A percentile compares a stretch with the other conserved stretches of the same genome.
These are phyloP conservation scores for Prosopis cineraria DNA, from an alignment of 306 rosid genomes.

Conservation along the genomic window DNA sequence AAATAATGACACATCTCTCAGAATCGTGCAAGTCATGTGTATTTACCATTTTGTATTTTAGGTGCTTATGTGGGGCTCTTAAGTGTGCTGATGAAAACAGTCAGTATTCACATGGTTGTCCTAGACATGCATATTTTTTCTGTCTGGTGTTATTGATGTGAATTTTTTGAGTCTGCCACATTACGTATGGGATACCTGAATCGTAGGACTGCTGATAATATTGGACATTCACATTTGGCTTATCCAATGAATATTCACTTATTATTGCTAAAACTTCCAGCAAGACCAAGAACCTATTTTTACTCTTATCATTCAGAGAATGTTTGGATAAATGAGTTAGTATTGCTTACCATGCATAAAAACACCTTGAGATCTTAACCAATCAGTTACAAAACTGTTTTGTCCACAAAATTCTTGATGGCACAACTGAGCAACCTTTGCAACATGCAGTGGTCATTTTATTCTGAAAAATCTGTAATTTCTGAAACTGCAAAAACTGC, in stretches of 20 bases:
- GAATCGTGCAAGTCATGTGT: constrained; percentile 15
- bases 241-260: constrained; percentile 13
- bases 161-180: constrained; percentile 26
- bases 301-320: constrained; percentile 7
- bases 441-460: background rate
- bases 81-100: constrained; percentile 8
- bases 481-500: constrained; percentile 17
- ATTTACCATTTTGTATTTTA: constrained; percentile 15
- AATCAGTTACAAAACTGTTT: background rate
- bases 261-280: background rate
- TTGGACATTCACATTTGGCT: constrained; percentile 1
- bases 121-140: constrained; percentile 13
- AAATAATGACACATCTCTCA: background rate
- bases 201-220: constrained; percentile 5
- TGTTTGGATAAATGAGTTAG: constrained; percentile 23
- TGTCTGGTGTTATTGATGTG: constrained; percentile 15
- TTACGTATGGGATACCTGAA: constrained; percentile 5
- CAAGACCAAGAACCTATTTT: background rate
- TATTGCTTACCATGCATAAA: constrained; percentile 7
- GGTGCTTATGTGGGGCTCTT: constrained; percentile 19
- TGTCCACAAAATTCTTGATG: background rate
- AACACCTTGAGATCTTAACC: background rate
- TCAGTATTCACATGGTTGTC: constrained; percentile 25
- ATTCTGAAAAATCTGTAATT: constrained; percentile 9
- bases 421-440: background rate